These are phyloP conservation scores for Podaxis pistillaris DNA, from an alignment of 768 basidiomycete genomes.

Conservation along the genomic window DNA sequence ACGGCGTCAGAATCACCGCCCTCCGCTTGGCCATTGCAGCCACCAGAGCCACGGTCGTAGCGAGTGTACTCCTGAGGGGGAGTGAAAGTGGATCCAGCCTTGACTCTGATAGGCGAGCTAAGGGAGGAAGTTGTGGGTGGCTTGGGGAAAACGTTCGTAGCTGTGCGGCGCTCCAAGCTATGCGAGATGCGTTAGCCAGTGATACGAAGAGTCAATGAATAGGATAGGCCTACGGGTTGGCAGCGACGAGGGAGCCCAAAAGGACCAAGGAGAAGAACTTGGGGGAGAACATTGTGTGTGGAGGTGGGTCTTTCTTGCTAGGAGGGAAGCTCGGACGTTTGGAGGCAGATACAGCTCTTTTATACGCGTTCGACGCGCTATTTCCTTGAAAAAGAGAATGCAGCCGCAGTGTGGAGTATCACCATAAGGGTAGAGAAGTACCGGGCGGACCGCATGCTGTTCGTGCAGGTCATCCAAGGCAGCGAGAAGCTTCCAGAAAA, in stretches of 20 bases:
- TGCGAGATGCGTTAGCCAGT: not conserved
- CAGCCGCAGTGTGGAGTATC: not conserved
- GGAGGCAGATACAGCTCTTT: not conserved
- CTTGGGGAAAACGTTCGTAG: constrained; percentile 33
- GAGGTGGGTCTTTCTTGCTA: not conserved
- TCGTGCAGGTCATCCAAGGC: not conserved
- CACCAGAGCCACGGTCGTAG: constrained; percentile 38
- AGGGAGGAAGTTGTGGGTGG: constrained; percentile 34
- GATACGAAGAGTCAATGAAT: not conserved
- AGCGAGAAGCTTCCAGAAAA: not conserved
- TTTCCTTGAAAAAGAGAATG: not conserved
- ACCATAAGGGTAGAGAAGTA: not conserved
- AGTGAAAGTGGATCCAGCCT: constrained; percentile 33
- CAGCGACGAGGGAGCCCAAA: constrained; percentile 16
- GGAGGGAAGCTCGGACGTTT: not conserved
- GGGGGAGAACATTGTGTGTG: constrained; percentile 3
- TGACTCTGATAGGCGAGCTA: constrained; percentile 31
- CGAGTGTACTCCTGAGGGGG: constrained; percentile 34
- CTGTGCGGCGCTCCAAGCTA: constrained; percentile 30
- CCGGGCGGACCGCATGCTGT: not conserved
- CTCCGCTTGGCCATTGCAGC: constrained; percentile 34
- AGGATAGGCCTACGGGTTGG: constrained; percentile 20
- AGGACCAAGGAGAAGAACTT: constrained; percentile 15
- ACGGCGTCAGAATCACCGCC: constrained; percentile 39
- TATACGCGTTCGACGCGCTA: not conserved